Evolutionary conservation across 2,329 filamentous ascomycete genomes (phyloP).

Genomic region (Fusarium subglutinans): DNA sequence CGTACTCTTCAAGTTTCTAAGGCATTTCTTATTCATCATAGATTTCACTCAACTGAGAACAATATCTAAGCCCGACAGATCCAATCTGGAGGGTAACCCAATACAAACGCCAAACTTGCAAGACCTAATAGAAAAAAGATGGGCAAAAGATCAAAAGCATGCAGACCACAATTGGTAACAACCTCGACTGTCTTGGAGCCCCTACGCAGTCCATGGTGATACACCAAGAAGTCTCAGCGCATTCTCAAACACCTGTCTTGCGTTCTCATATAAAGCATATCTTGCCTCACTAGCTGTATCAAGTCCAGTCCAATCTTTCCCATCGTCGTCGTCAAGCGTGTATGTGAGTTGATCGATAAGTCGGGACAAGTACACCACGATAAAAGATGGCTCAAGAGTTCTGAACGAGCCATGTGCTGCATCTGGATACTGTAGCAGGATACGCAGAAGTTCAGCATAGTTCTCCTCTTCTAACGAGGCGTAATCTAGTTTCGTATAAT

Average conservation of each 20-base stretch:
- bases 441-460: constrained; percentile 56
- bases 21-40: rapidly evolving
- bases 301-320: constrained; percentile 33
- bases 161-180: not conserved
- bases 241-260: constrained; percentile 43
- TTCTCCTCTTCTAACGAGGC: too few species aligned
- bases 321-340: constrained; percentile 63
- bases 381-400: constrained; percentile 72
- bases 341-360: constrained; percentile 24
- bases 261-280: constrained; percentile 64
- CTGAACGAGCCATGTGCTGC: constrained; percentile 70
- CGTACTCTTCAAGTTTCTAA: rapidly evolving
- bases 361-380: constrained; percentile 66
- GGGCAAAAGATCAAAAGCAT: not conserved
- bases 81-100: not conserved
- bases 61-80: not conserved
- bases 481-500: too few species aligned
- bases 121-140: rapidly evolving
- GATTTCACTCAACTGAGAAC: not conserved
- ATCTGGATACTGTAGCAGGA: constrained; percentile 72
- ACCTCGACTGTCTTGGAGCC: rapidly evolving
- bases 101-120: not conserved
- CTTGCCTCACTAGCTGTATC: constrained; percentile 66
- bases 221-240: constrained; percentile 52
- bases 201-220: constrained; percentile 17